Evolutionary conservation across 108 stramenopile species (phyloP).

Genomic region (Skeletonema menzelii): DNA sequence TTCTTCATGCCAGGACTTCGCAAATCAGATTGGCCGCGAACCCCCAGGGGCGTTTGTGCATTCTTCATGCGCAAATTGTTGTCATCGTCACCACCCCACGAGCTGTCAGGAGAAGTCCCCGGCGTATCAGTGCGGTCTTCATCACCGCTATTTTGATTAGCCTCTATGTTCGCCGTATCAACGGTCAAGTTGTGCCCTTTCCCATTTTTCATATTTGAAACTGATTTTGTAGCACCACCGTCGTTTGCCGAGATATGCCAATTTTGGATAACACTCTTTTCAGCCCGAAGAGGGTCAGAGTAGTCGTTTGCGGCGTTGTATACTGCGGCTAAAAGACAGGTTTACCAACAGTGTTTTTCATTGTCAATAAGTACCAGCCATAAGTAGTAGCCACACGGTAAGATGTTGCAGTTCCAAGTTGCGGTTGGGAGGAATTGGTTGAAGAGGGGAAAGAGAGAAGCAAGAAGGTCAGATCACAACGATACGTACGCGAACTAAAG

Average conservation of each 20-base stretch:
- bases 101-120: background rate
- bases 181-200: background rate
- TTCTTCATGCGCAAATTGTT: background rate
- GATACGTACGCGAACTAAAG: no score
- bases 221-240: background rate
- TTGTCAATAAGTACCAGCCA: background rate
- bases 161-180: background rate
- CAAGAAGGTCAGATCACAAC: no score
- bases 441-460: no score
- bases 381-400: no score
- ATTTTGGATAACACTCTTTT: background rate
- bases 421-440: no score
- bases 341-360: background rate
- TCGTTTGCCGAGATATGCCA: background rate
- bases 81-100: background rate
- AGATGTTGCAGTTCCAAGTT: no score
- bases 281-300: background rate
- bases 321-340: background rate
- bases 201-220: background rate
- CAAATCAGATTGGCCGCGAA: conserved; percentile 64
- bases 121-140: background rate
- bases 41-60: conserved; percentile 14
- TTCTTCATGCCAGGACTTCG: conserved; percentile 76
- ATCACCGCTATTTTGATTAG: background rate
- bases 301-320: background rate